These are phyloP conservation scores for Colletotrichum agaves DNA, from an alignment of 2,329 filamentous ascomycete species.

Conservation along the genomic window DNA sequence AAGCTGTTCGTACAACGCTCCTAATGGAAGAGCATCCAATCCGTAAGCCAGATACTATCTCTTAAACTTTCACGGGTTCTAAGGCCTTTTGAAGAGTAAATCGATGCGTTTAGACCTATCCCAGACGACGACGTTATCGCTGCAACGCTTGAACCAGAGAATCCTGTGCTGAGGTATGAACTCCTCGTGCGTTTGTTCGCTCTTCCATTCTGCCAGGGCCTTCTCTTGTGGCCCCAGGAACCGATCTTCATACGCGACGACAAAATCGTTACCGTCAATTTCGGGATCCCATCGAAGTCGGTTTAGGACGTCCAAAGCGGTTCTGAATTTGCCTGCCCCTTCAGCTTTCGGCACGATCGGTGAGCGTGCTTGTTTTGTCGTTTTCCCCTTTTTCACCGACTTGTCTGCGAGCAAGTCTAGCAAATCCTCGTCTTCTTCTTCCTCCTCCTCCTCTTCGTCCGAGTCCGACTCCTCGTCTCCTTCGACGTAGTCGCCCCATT, in stretches of 20 bases:
- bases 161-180: slow-evolving; percentile 75
- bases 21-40: no score
- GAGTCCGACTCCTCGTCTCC: slow-evolving; percentile 55
- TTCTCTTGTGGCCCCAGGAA: slow-evolving; percentile 67
- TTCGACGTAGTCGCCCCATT: slow-evolving; percentile 62
- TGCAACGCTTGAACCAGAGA: slow-evolving; percentile 67
- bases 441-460: slow-evolving; percentile 46
- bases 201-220: slow-evolving; percentile 66
- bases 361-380: slow-evolving; percentile 24
- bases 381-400: slow-evolving; percentile 37
- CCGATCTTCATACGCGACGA: slow-evolving; percentile 71
- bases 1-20: no score
- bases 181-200: slow-evolving; percentile 71
- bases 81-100: slow-evolving; percentile 47
- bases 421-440: slow-evolving; percentile 32
- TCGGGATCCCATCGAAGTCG: slow-evolving; percentile 69
- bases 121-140: slow-evolving; percentile 65
- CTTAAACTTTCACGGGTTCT: neutral
- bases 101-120: slow-evolving; percentile 65
- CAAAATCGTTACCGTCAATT: slow-evolving; percentile 62
- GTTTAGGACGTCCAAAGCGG: slow-evolving; percentile 68
- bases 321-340: slow-evolving; percentile 61
- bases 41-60: no score
- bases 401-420: slow-evolving; percentile 9
- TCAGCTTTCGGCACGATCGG: slow-evolving; percentile 42